Evolutionary conservation across 1,284 basidiomycete genomes (phyloP), one percentile per base, ranked within the genome.

Genomic region (Boletus sp.): DNA sequence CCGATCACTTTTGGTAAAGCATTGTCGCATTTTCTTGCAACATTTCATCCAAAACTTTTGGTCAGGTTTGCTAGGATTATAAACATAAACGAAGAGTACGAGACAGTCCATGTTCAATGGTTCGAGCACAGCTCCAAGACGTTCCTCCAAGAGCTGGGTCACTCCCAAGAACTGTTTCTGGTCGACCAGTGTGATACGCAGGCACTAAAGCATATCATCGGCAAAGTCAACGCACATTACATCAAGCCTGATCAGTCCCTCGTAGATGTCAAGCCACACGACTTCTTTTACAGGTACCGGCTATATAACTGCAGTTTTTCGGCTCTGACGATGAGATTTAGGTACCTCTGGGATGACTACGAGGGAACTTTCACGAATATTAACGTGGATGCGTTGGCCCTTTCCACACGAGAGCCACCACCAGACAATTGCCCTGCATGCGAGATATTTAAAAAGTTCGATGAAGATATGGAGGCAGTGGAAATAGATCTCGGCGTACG

Each of bases 81-180:
- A 0, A 75, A 71, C 44, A 74, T 86, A 42, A 62, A 75, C 19
- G 60, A 64, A 20, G 69, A 74, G 27, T 46, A 66, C 1, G 60
- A 72, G 46, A 62, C 53, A 2, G 72, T 75, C 0, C 87, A 89
- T 62, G 63, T 85, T 5, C 82, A 80, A 34, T 90, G 84, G 84
- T 77, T 83, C 26, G 74, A 84, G 41, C 85, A 88, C 56, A 75
- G 78, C 0, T 76, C 77, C 0, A 73, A 77, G 49, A 82, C 80
- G 0, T 62, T 78, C 23, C 59, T 87, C 22, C 67, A 73, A 26
- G 80, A 85, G 49, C 62, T 87, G 8, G 76, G 74, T 0, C 68
- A 83, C 51, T 68, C 76, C 0, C 81, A 81, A 48, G 85, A 89
- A 54, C 60, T 90, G 0, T 87, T 83, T 57, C 62, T 84, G 4